These are phyloP conservation scores for Scheffersomyces illinoinensis DNA, from an alignment of 1,139 yeast genomes.

Conservation along the genomic window DNA sequence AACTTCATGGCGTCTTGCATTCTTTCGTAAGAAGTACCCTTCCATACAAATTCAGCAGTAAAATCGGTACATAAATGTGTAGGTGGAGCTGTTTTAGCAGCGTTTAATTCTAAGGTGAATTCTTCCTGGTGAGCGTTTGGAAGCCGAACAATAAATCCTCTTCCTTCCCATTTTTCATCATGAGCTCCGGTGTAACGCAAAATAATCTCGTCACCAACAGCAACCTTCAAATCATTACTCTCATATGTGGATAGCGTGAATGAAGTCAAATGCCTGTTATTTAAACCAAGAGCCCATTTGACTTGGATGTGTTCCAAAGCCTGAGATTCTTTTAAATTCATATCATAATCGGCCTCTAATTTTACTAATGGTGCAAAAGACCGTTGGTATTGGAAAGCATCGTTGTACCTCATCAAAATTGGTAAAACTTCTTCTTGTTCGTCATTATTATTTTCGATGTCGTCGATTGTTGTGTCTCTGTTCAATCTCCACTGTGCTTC, in stretches of 20 bases:
- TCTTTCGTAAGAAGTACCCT: conserved; percentile 77
- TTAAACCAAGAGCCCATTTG: conserved; percentile 71
- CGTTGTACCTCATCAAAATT: conserved; percentile 72
- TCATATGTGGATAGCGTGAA: conserved; percentile 72
- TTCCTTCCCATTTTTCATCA: conserved; percentile 64
- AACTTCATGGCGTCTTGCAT: conserved; percentile 76
- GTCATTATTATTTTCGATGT: conserved; percentile 48
- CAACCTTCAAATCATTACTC: conserved; percentile 65
- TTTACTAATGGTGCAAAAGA: conserved; percentile 83
- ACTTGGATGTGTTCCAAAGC: conserved; percentile 75
- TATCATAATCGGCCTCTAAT: conserved; percentile 80
- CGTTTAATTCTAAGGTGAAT: conserved; percentile 68
- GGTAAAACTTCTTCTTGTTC: conserved; percentile 67
- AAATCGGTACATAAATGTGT: conserved; percentile 64
- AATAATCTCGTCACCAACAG: conserved; percentile 82
- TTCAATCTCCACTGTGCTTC: conserved; percentile 84
- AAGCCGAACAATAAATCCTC: conserved; percentile 69
- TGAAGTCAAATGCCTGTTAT: conserved; percentile 66
- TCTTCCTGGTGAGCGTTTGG: conserved; percentile 72
- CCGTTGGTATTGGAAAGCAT: conserved; percentile 84
- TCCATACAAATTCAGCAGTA: conserved; percentile 90
- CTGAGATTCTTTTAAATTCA: conserved; percentile 73
- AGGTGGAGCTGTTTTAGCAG: conserved; percentile 43
- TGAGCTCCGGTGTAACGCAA: conserved; percentile 58
- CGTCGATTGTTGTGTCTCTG: conserved; percentile 66